Conservation (phyloP, 371 early-diverging fungal genomes). For the Aphelidium insulamus region DNA sequence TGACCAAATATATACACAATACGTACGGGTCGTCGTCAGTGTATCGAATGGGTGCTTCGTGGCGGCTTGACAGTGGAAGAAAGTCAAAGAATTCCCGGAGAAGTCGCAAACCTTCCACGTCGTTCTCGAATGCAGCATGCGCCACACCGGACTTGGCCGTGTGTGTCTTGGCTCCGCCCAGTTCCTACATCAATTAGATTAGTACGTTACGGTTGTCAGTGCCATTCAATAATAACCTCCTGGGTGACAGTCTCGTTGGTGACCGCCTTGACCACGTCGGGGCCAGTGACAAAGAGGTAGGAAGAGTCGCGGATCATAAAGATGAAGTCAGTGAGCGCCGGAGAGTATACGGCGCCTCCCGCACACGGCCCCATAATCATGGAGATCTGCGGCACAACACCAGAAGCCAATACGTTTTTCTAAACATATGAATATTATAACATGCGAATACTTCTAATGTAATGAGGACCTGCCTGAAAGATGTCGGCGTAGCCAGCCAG, state of each 20-base stretch:
- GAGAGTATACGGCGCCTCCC: slow-evolving; percentile 90
- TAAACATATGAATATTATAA: slow-evolving; percentile 1
- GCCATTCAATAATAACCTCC: too few species aligned
- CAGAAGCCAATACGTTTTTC: slow-evolving; percentile 76
- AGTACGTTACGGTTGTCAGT: too few species aligned
- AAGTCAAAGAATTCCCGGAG: slow-evolving; percentile 70
- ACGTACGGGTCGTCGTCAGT: slow-evolving; percentile 37
- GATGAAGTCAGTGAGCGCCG: slow-evolving; percentile 86
- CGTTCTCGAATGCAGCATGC: slow-evolving; percentile 77
- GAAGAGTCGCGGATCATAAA: slow-evolving; percentile 91
- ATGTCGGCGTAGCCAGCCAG: slow-evolving; percentile 91
- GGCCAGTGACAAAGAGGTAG: slow-evolving; percentile 93
- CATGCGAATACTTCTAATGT: neutral
- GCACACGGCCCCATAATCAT: slow-evolving; percentile 96
- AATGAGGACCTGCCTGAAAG: slow-evolving; percentile 33
- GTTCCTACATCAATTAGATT: too few species aligned
- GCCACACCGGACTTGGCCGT: slow-evolving; percentile 77
- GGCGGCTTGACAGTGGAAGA: slow-evolving; percentile 63
- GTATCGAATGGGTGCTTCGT: slow-evolving; percentile 31
- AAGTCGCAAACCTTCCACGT: slow-evolving; percentile 67
- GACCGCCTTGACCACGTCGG: slow-evolving; percentile 88
- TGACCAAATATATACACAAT: neutral
- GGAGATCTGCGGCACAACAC: slow-evolving; percentile 87
- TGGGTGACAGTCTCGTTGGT: slow-evolving; percentile 87
- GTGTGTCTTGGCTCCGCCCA: slow-evolving; percentile 85